Conservation (phyloP, 306 rosid genomes). For the Medicago lupulina region DNA sequence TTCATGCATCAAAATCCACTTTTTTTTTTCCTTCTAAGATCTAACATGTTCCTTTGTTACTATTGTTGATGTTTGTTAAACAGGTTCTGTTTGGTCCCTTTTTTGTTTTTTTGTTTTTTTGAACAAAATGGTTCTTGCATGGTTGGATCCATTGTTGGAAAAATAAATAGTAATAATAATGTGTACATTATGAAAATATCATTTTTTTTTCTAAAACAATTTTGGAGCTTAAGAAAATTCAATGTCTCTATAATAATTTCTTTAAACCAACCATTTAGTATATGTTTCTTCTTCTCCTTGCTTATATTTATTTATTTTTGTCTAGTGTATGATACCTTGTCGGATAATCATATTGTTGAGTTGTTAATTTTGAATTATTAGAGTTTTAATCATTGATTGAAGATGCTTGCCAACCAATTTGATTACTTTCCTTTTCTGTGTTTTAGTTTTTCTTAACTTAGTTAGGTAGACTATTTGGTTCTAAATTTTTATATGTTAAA, state of each 20-base stretch:
- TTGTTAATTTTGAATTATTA: conserved; percentile 40
- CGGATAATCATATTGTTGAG: conserved; percentile 30
- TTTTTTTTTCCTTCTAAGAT: background rate
- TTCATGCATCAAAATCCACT: background rate
- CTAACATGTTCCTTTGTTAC: background rate
- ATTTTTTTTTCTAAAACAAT: background rate
- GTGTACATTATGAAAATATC: too few species aligned
- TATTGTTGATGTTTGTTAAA: too few species aligned
- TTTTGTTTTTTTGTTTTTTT: too few species aligned
- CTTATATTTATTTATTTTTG: background rate
- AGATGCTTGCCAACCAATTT: conserved; percentile 39
- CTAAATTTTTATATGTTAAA: conserved; percentile 37
- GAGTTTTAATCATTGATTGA: conserved; percentile 40
- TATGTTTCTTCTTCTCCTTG: conserved; percentile 23
- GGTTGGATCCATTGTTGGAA: background rate
- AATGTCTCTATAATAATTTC: conserved; percentile 4
- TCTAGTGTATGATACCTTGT: conserved; percentile 34
- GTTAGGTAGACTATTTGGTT: conserved; percentile 33
- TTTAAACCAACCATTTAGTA: background rate
- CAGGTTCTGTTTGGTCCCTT: too few species aligned
- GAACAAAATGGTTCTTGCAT: too few species aligned
- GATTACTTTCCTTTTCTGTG: conserved; percentile 35
- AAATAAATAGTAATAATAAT: too few species aligned
- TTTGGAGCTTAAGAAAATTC: conserved; percentile 27
- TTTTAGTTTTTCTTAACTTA: conserved; percentile 36